A percentile compares a stretch with the other conserved stretches of the same genome.
Evolutionary conservation across 495 filamentous ascomycete species (phyloP).

Genomic region (Aspergillus baeticus): DNA sequence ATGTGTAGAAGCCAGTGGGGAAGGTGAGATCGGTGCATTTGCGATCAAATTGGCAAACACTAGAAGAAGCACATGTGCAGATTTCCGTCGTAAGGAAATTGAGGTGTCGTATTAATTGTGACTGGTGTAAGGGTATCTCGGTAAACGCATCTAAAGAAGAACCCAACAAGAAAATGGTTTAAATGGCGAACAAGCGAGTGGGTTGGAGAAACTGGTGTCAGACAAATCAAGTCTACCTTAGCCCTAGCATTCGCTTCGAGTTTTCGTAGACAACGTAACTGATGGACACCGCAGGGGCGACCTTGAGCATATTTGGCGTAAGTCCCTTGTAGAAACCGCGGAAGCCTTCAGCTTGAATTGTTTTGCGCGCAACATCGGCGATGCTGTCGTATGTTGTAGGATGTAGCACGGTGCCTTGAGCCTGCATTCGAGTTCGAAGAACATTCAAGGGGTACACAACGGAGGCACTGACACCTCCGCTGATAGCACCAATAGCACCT

Average conservation of each 20-base stretch:
- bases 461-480: constrained; percentile 89
- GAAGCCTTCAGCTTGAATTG: constrained; percentile 77
- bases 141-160: constrained; percentile 23
- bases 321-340: constrained; percentile 91
- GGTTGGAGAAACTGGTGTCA: background rate
- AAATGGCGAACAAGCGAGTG: background rate
- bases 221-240: constrained; percentile 51
- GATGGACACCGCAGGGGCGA: constrained; percentile 94
- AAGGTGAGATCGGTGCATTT: background rate
- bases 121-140: constrained; percentile 32
- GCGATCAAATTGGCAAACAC: constrained; percentile 6
- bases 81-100: constrained; percentile 11
- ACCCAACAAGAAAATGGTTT: constrained; percentile 8
- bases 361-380: constrained; percentile 79
- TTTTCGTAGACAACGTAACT: constrained; percentile 98
- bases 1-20: background rate
- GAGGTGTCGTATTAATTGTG: constrained; percentile 1
- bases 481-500: constrained; percentile 81
- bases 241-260: constrained; percentile 72
- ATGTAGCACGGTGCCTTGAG: constrained; percentile 89
- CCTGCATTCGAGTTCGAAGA: constrained; percentile 88
- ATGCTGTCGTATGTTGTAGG: constrained; percentile 88
- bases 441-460: constrained; percentile 95
- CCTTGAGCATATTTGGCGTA: constrained; percentile 94
- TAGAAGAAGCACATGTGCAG: background rate